These are phyloP conservation scores for Parasarocladium wereldwijsianum DNA, from an alignment of 2,329 filamentous ascomycete genomes.

Conservation along the genomic window DNA sequence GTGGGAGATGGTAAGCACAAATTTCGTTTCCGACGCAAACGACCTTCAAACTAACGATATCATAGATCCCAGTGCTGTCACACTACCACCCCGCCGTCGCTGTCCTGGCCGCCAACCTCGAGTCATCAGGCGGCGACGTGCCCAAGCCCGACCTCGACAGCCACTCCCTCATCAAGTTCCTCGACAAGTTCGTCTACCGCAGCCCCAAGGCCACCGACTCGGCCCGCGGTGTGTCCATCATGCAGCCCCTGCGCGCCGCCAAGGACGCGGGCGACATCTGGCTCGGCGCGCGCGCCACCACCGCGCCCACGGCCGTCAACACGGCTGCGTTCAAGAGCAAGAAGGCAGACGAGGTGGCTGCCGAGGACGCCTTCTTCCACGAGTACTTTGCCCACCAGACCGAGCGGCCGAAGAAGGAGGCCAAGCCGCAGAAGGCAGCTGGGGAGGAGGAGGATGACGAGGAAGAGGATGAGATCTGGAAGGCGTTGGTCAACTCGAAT, in stretches of 20 bases:
- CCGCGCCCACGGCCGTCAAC: slow-evolving; percentile 45
- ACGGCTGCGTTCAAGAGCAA: slow-evolving; percentile 82
- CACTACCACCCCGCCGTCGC: slow-evolving; percentile 93
- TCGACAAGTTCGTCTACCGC: slow-evolving; percentile 97
- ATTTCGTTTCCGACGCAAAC: not conserved
- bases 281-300: slow-evolving; percentile 34
- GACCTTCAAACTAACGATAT: slow-evolving; percentile 8
- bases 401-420: slow-evolving; percentile 40
- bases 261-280: slow-evolving; percentile 40
- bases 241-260: slow-evolving; percentile 65
- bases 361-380: slow-evolving; percentile 96
- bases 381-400: slow-evolving; percentile 76
- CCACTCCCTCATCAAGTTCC: slow-evolving; percentile 85
- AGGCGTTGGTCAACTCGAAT: slow-evolving; percentile 68
- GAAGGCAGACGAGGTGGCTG: slow-evolving; percentile 74
- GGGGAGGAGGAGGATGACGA: slow-evolving; percentile 40
- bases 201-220: slow-evolving; percentile 62
- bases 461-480: slow-evolving; percentile 75
- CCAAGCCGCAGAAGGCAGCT: slow-evolving; percentile 32
- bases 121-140: slow-evolving; percentile 55
- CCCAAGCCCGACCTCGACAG: slow-evolving; percentile 82
- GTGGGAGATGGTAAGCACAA: slow-evolving; percentile 64
- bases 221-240: slow-evolving; percentile 74
- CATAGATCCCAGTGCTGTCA: slow-evolving; percentile 23
- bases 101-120: slow-evolving; percentile 61